phyloP scores from a whole-genome alignment of 805 yeast species.

The Candida boidinii region DNA sequence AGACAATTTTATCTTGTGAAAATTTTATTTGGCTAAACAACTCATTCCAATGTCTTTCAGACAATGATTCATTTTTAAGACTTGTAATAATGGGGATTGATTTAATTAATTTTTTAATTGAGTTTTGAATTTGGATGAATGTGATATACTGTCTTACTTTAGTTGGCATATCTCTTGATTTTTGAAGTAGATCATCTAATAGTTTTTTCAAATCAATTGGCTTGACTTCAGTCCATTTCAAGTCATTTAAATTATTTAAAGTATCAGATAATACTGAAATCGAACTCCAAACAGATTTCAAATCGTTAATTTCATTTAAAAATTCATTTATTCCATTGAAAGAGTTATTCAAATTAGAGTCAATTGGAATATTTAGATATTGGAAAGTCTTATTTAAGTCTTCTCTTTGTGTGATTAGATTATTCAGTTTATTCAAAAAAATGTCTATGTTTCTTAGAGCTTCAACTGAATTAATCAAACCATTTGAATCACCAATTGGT shows the following conservation, averaged over 20 bases:
- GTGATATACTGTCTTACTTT: conserved; percentile 62
- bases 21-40: conserved; percentile 25
- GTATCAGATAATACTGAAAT: conserved; percentile 42
- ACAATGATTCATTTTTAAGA: conserved; percentile 48
- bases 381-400: conserved; percentile 24
- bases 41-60: conserved; percentile 58
- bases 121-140: conserved; percentile 46
- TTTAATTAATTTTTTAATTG: conserved; percentile 32
- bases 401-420: conserved; percentile 7
- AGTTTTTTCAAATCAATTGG: conserved; percentile 34
- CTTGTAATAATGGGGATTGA: conserved; percentile 31
- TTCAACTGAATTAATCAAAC: conserved; percentile 27
- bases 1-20: conserved; percentile 2
- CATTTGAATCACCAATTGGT: conserved; percentile 38
- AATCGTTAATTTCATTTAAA: conserved; percentile 43
- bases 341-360: conserved; percentile 19
- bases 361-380: conserved; percentile 25
- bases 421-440: conserved; percentile 13
- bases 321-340: too few species aligned
- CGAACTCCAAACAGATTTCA: conserved; percentile 56
- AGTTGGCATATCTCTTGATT: conserved; percentile 44
- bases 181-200: conserved; percentile 41
- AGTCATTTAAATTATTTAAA: conserved; percentile 31
- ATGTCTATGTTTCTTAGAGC: conserved; percentile 33
- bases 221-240: conserved; percentile 41